Evolutionary conservation across 495 filamentous ascomycete genomes (phyloP).

Genomic region (Cladorrhinum samala): DNA sequence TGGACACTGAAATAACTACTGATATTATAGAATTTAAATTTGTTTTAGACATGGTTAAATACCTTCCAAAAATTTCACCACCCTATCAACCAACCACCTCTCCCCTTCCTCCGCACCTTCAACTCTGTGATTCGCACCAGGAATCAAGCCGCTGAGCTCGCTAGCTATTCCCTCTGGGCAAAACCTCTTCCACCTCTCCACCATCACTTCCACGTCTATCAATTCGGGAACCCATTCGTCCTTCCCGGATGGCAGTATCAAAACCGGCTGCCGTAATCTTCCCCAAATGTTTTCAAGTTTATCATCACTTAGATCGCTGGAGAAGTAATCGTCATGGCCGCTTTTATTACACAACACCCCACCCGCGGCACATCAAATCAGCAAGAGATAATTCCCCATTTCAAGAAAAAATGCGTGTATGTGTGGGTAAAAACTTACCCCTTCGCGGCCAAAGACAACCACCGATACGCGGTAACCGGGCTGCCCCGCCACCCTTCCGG

Average conservation of each 20-base stretch:
- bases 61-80: conserved; percentile 32
- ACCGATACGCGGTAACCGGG: conserved; percentile 62
- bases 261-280: conserved; percentile 33
- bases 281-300: neutral
- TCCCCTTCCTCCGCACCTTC: conserved; percentile 26
- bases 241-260: conserved; percentile 60
- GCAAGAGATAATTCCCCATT: neutral
- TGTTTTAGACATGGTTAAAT: no score
- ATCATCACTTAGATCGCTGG: neutral
- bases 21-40: no score
- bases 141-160: conserved; percentile 35
- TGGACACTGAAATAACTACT: no score
- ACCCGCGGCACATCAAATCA: neutral
- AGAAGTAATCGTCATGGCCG: neutral
- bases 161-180: conserved; percentile 34
- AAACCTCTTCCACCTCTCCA: conserved; percentile 53
- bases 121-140: conserved; percentile 38
- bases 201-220: conserved; percentile 58
- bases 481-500: conserved; percentile 40
- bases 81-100: conserved; percentile 33
- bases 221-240: conserved; percentile 64
- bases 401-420: neutral
- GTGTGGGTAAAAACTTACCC: conserved; percentile 29
- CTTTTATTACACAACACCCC: neutral
- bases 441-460: conserved; percentile 57